A percentile compares a stretch with the other conserved stretches of the same genome.
phyloP scores from a whole-genome alignment of 192 early-diverging fungal species.

The Radiomyces spectabilis region DNA sequence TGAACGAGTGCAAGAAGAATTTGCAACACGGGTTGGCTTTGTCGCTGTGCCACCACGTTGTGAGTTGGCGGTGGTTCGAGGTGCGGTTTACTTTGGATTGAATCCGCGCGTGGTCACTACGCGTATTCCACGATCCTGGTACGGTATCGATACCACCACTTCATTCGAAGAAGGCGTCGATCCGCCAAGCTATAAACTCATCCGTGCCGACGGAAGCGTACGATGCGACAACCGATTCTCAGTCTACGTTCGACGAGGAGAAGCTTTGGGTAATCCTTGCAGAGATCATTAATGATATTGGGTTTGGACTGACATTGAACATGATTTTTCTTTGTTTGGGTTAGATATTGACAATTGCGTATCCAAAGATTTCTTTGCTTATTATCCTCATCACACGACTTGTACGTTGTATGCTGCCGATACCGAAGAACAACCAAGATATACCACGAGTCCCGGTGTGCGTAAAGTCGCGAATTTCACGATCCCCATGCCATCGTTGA shows the following conservation, averaged over 20 bases:
- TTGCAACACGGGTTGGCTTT: conserved; percentile 29
- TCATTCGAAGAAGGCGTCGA: conserved; percentile 45
- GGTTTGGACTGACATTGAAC: neutral
- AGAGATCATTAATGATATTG: neutral
- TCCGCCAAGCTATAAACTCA: conserved; percentile 37
- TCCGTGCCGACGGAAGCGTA: conserved; percentile 36
- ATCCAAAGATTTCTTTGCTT: conserved; percentile 31
- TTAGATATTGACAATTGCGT: conserved; percentile 32
- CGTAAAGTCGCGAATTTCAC: conserved; percentile 31
- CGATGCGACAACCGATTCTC: conserved; percentile 43
- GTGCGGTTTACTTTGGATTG: conserved; percentile 45
- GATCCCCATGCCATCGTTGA: conserved; percentile 30
- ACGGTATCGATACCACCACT: conserved; percentile 43
- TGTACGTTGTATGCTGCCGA: conserved; percentile 33
- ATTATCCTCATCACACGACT: conserved; percentile 33
- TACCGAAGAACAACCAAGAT: conserved; percentile 26
- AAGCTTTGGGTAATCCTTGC: conserved; percentile 17
- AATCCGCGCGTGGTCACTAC: conserved; percentile 40
- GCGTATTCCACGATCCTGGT: conserved; percentile 42
- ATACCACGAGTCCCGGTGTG: conserved; percentile 24
- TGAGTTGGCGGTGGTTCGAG: conserved; percentile 44
- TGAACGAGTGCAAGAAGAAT: conserved; percentile 38
- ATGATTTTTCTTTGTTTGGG: neutral
- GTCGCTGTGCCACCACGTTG: conserved; percentile 49
- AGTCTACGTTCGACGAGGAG: conserved; percentile 36